Base-by-base conservation (phyloP, 805 yeast species). In the Candida succiphila region DNA sequence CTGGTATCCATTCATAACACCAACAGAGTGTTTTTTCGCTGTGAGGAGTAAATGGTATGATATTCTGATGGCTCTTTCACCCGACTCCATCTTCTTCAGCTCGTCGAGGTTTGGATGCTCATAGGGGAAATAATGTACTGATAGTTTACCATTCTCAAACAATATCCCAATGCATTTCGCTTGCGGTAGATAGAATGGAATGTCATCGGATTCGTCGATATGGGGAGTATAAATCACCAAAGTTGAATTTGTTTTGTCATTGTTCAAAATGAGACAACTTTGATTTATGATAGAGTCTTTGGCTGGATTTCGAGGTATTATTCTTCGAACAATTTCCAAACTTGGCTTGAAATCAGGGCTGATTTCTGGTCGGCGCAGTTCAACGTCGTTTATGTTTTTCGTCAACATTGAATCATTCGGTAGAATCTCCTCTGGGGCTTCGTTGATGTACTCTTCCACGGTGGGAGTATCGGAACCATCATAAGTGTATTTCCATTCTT, bases 291-390 rank as follows among this genome's bases (percentile, higher is more conserved):
- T 72, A 33, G 71, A 69, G 51, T 88, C 97, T 46, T 84, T 81
- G 50, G 73, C 76, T 0, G 95, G 95, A 48, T 88, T 88, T 54
- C 96, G 65, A 9, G 97, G 97, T n/a, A 88, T 70, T 24, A 88
- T 75, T 44, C 95, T 65, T 43, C 96, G 70, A n/a, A 86, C 84
- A 30, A 81, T 58, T 43, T 77, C 75, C 16, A 55, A 51, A 29
- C 62, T 60, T 15, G 67, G 65, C 37, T 48, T 53, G 35, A 46
- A 60, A 18, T 31, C 44, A 2, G 35, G 12, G 10, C 36, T 39
- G n/a, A 49, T 42, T 10, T 66, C 65, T 31, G 54, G 61, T 5
- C 44, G 25, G 31, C 59, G 59, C 5, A 70, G 44, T 5, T 57
- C 61, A 2, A 64, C 37, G 41, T 73, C 80, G 18, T 61, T 60